Evolutionary conservation across 352 stramenopile genomes (phyloP).

Genomic region (Phytophthora ramorum): DNA sequence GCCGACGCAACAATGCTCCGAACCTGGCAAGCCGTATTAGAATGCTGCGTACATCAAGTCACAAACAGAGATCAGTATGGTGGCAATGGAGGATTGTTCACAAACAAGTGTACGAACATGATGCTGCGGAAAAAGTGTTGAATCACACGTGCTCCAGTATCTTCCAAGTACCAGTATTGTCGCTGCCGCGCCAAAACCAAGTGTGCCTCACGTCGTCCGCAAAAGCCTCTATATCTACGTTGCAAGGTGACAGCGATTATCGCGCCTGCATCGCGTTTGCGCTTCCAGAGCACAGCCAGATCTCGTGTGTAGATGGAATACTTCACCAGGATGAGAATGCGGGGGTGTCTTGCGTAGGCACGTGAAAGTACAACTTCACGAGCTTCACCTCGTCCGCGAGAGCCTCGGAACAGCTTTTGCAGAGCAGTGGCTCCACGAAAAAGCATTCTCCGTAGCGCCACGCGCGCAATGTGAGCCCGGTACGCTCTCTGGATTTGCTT

Average conservation of each 20-base stretch:
- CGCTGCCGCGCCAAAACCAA: constrained; percentile 31
- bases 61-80: constrained; percentile 8
- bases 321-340: constrained; percentile 57
- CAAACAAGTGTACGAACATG: constrained; percentile 48
- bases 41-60: constrained; percentile 44
- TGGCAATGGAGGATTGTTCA: background rate
- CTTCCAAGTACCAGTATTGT: constrained; percentile 47
- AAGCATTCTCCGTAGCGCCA: constrained; percentile 47
- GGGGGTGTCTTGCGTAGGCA: constrained; percentile 47
- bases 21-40: constrained; percentile 58
- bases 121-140: constrained; percentile 85
- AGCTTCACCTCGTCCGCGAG: constrained; percentile 44
- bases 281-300: constrained; percentile 66
- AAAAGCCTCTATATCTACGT: constrained; percentile 54
- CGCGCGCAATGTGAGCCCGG: constrained; percentile 58
- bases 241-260: constrained; percentile 50
- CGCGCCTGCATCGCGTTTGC: constrained; percentile 56
- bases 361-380: constrained; percentile 44
- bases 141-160: constrained; percentile 50
- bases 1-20: constrained; percentile 41
- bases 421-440: constrained; percentile 50
- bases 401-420: constrained; percentile 64
- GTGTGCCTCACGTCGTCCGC: constrained; percentile 46
- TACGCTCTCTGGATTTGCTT: constrained; percentile 57
- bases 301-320: constrained; percentile 63